A percentile compares a stretch with the other conserved stretches of the same genome.
Conservation (phyloP, 108 stramenopile species). For the Skeletonema menzelii region DNA sequence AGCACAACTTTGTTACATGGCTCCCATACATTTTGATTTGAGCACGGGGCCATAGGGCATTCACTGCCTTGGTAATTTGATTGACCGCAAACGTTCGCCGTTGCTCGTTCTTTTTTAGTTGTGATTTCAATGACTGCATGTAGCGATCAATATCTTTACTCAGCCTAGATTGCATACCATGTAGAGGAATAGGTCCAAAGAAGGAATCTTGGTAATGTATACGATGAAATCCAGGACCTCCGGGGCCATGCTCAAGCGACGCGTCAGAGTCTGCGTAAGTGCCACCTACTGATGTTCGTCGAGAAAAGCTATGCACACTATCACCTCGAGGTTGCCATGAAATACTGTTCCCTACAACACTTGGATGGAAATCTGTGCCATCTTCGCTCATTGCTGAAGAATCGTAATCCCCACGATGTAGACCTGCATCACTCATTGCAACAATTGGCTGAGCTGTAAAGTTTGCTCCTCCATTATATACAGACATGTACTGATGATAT, state of each 20-base stretch:
- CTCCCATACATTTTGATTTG: constrained; percentile 87
- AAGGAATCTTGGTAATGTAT: constrained; percentile 33
- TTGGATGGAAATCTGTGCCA: constrained; percentile 48
- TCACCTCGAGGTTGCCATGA: constrained; percentile 36
- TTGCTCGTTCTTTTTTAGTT: constrained; percentile 59
- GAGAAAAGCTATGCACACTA: constrained; percentile 31
- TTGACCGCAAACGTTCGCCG: constrained; percentile 55
- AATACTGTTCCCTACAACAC: constrained; percentile 27
- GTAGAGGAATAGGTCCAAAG: constrained; percentile 23
- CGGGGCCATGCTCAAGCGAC: constrained; percentile 57
- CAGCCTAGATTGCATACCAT: constrained; percentile 71
- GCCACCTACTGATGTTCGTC: constrained; percentile 56
- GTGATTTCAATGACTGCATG: constrained; percentile 42
- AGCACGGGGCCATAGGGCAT: constrained; percentile 80
- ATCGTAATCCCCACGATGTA: constrained; percentile 65
- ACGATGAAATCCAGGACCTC: constrained; percentile 21
- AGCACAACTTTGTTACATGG: constrained; percentile 82
- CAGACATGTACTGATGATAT: constrained; percentile 20
- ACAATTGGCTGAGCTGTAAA: constrained; percentile 41
- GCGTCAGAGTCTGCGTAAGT: constrained; percentile 69
- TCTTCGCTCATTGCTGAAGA: constrained; percentile 74
- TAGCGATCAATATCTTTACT: constrained; percentile 65
- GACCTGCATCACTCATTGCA: constrained; percentile 87
- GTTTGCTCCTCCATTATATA: constrained; percentile 14
- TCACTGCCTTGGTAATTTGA: constrained; percentile 64